A percentile compares a stretch with the other conserved stretches of the same genome.
These are phyloP conservation scores for Sordariomycetes sp. DNA, from an alignment of 2,329 filamentous ascomycete species.

Conservation along the genomic window DNA sequence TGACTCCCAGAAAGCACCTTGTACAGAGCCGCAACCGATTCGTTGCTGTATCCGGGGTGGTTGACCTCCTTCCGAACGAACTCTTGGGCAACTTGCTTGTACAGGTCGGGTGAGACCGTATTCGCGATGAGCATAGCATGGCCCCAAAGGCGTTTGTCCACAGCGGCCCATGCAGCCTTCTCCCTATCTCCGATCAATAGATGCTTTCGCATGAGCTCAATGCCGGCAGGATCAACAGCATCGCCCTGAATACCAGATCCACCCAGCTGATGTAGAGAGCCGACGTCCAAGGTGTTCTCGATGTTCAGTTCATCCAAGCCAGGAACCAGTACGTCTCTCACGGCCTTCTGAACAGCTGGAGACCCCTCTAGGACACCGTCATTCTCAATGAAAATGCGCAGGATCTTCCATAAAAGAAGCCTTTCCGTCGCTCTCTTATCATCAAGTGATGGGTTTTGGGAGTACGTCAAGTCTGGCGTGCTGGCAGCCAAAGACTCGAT, in stretches of 20 bases:
- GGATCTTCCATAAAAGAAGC: slow-evolving; percentile 75
- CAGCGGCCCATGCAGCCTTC: slow-evolving; percentile 85
- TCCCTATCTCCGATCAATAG: slow-evolving; percentile 77
- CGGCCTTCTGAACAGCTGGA: slow-evolving; percentile 58
- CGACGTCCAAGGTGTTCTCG: not conserved
- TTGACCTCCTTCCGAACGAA: slow-evolving; percentile 95
- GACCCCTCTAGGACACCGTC: slow-evolving; percentile 75
- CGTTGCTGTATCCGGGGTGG: slow-evolving; percentile 64
- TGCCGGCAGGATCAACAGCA: slow-evolving; percentile 54
- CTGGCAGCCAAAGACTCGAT: slow-evolving; percentile 63
- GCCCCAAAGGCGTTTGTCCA: slow-evolving; percentile 89
- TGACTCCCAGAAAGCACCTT: slow-evolving; percentile 89
- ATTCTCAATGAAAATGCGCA: slow-evolving; percentile 72
- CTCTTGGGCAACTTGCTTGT: slow-evolving; percentile 89
- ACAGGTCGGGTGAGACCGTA: slow-evolving; percentile 68
- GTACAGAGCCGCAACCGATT: slow-evolving; percentile 84
- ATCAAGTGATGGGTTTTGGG: slow-evolving; percentile 41
- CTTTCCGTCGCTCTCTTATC: slow-evolving; percentile 71
- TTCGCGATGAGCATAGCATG: slow-evolving; percentile 87
- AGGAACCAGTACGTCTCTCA: slow-evolving; percentile 65
- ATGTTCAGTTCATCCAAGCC: slow-evolving; percentile 22
- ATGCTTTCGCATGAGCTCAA: slow-evolving; percentile 62
- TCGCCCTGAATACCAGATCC: slow-evolving; percentile 42
- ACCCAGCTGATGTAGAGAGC: not conserved
- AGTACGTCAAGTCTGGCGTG: slow-evolving; percentile 35